Percentiles rank a stretch among this genome's conserved stretches.
Evolutionary conservation across 192 early-diverging fungal species (phyloP).

Genomic region (Backusella psychrophila): DNA sequence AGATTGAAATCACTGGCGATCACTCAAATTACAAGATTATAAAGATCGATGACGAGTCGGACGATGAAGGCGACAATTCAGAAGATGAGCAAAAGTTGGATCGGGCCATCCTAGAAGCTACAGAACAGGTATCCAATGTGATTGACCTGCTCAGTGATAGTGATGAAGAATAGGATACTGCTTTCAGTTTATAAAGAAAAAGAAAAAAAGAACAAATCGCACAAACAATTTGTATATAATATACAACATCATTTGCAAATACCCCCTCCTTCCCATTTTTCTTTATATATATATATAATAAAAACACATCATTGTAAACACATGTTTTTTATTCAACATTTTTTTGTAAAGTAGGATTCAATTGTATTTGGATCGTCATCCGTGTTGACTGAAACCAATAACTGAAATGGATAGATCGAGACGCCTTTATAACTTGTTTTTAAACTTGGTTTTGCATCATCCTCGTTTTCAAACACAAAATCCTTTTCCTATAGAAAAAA

Average conservation of each 20-base stretch:
- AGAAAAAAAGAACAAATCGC: neutral
- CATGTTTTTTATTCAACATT: neutral
- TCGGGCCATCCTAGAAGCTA: neutral
- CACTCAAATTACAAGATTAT: neutral
- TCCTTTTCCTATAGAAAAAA: slow-evolving; percentile 6
- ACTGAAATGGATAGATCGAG: neutral
- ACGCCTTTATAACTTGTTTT: neutral
- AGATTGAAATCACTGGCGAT: slow-evolving; percentile 12
- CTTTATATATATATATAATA: neutral
- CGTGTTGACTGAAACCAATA: neutral
- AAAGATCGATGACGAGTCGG: neutral
- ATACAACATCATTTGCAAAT: neutral
- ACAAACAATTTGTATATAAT: neutral
- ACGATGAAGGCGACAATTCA: neutral
- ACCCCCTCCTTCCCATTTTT: neutral
- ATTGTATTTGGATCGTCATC: neutral
- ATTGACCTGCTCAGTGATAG: slow-evolving; percentile 17
- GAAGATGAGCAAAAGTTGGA: neutral
- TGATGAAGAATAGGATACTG: slow-evolving; percentile 4
- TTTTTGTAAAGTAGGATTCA: slow-evolving; percentile 7
- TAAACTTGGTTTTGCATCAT: neutral
- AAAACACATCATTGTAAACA: neutral
- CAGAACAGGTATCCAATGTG: neutral
- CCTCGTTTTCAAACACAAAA: neutral
- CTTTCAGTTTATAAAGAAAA: neutral